These are phyloP conservation scores for Actinidia polygama DNA, from an alignment of 179 eudicot genomes.

Conservation along the genomic window DNA sequence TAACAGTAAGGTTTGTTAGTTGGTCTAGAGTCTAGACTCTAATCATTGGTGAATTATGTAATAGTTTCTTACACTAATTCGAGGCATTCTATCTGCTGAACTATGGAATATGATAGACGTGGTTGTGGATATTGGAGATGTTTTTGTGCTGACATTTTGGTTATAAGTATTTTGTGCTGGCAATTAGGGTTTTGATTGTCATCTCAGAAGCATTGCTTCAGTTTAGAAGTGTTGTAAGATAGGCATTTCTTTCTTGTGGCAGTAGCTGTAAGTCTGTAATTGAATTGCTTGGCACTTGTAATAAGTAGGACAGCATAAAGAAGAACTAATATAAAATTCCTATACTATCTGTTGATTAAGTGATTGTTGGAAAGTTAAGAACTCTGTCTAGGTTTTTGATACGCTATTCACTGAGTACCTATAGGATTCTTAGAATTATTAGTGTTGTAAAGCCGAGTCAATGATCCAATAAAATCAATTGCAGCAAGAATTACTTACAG, in stretches of 20 bases:
- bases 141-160: not conserved
- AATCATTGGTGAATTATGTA: not conserved
- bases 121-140: not conserved
- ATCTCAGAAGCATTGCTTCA: not conserved
- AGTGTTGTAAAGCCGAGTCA: not conserved
- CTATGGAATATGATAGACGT: not conserved
- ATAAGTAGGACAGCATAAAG: not conserved
- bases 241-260: not conserved
- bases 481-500: too few species aligned
- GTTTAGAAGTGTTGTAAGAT: not conserved
- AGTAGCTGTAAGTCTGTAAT: not conserved
- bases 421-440: not conserved
- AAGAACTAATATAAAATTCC: too few species aligned
- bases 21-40: too few species aligned
- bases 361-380: not conserved
- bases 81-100: not conserved
- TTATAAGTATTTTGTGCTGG: not conserved
- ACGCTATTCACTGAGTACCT: not conserved
- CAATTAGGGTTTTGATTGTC: not conserved
- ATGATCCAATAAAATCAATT: not conserved
- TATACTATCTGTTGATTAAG: too few species aligned
- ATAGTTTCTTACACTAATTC: too few species aligned
- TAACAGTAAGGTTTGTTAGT: too few species aligned
- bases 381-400: too few species aligned
- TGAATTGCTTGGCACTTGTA: not conserved